Percentiles rank a stretch among this genome's conserved stretches.
These are phyloP conservation scores for Candida tibetensis DNA, from an alignment of 805 yeast species.

Conservation along the genomic window DNA sequence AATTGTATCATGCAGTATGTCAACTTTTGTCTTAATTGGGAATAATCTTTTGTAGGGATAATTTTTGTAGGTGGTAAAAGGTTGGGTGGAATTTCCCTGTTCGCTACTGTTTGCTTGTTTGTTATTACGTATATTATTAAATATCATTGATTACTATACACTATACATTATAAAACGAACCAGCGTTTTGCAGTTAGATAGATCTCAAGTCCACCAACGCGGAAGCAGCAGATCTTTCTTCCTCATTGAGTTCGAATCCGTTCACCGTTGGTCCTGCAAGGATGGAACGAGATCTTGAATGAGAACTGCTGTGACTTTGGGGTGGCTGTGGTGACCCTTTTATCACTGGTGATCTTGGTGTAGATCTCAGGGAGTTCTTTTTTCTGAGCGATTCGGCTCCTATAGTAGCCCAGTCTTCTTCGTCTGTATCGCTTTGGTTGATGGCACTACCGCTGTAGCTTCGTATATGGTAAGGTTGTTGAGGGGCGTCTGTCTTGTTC, in stretches of 20 bases:
- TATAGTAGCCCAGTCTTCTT: slow-evolving; percentile 93
- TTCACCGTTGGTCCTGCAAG: slow-evolving; percentile 9
- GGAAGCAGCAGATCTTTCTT: slow-evolving; percentile 56
- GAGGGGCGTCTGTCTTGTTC: slow-evolving; percentile 7
- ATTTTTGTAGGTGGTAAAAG: no score
- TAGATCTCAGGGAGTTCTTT: slow-evolving; percentile 12
- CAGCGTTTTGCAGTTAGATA: no score
- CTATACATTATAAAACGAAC: no score
- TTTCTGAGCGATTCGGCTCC: slow-evolving; percentile 71
- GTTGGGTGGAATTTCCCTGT: no score
- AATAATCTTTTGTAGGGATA: no score
- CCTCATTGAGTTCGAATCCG: slow-evolving; percentile 19
- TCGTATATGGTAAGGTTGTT: neutral
- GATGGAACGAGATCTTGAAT: slow-evolving; percentile 8
- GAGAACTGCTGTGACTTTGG: slow-evolving; percentile 3
- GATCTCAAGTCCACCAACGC: slow-evolving; percentile 58
- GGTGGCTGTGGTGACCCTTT: slow-evolving; percentile 1
- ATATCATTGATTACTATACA: no score
- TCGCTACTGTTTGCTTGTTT: no score
- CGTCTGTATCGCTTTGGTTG: slow-evolving; percentile 75
- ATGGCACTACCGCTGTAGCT: neutral
- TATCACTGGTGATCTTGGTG: slow-evolving; percentile 10
- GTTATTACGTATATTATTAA: no score
- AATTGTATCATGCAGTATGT: no score
- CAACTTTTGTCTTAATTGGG: no score